Evolutionary conservation across 768 basidiomycete genomes (phyloP).

Genomic region (Hypholoma fasciculare): DNA sequence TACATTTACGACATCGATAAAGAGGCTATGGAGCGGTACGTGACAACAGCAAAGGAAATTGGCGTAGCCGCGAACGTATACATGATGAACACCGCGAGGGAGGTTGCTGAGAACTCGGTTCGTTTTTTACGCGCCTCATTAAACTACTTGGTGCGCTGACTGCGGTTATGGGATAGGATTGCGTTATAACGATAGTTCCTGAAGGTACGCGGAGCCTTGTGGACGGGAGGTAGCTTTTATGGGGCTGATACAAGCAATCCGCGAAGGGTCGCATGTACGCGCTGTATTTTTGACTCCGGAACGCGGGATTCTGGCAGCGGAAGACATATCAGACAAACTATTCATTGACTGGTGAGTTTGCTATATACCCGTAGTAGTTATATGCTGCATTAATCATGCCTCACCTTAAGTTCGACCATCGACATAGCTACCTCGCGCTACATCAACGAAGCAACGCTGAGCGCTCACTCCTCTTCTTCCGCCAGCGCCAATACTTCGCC

Average conservation of each 20-base stretch:
- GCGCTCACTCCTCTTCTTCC: conserved; percentile 19
- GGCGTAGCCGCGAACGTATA: conserved; percentile 12
- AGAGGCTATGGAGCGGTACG: conserved; percentile 26
- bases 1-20: conserved; percentile 36
- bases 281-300: conserved; percentile 34
- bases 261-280: conserved; percentile 36
- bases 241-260: neutral
- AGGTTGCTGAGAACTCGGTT: conserved; percentile 38
- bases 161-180: conserved; percentile 26
- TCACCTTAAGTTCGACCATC: conserved; percentile 40
- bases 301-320: conserved; percentile 33
- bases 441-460: conserved; percentile 28
- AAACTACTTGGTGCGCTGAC: neutral
- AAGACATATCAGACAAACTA: conserved; percentile 34
- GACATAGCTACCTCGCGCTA: conserved; percentile 36
- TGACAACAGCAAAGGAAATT: conserved; percentile 13
- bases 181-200: conserved; percentile 40
- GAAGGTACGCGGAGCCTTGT: conserved; percentile 27
- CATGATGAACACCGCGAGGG: conserved; percentile 26
- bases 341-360: conserved; percentile 40
- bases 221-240: neutral
- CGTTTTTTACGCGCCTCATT: conserved; percentile 9
- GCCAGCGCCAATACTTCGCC: conserved; percentile 12
- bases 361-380: neutral
- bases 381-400: neutral